Conservation (phyloP, 306 rosid species). For the Rosa persica region DNA sequence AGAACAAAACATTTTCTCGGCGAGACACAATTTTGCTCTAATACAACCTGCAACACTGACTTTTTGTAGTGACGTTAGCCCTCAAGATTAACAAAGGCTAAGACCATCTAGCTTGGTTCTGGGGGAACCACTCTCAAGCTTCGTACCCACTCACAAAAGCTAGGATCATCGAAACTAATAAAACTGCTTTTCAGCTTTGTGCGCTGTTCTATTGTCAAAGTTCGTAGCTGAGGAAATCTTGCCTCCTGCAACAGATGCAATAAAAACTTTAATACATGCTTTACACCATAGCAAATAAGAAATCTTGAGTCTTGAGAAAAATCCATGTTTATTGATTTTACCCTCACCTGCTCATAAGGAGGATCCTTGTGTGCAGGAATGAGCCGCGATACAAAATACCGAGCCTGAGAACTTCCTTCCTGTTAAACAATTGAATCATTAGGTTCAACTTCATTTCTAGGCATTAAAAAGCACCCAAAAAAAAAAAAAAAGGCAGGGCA, state of each 20-base stretch:
- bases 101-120: constrained; percentile 54
- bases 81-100: background rate
- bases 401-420: constrained; percentile 99
- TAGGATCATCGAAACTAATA: constrained; percentile 89
- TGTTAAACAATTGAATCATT: constrained; percentile 41
- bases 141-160: constrained; percentile 93
- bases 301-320: too few species aligned
- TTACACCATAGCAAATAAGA: background rate
- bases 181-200: constrained; percentile 92
- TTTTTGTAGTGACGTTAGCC: constrained; percentile 2
- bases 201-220: constrained; percentile 68
- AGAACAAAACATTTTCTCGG: background rate
- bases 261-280: constrained; percentile 13
- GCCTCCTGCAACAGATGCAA: constrained; percentile 64
- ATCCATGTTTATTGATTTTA: background rate
- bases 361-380: constrained; percentile 98
- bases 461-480: constrained; percentile 9
- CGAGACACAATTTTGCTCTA: constrained; percentile 12
- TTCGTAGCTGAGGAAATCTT: constrained; percentile 78
- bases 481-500: background rate
- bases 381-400: constrained; percentile 91
- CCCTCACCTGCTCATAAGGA: constrained; percentile 95
- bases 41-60: background rate
- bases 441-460: constrained; percentile 23
- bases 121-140: constrained; percentile 82